Evolutionary conservation across 441 rosid species (phyloP).

Genomic region (Kokia cookei): DNA sequence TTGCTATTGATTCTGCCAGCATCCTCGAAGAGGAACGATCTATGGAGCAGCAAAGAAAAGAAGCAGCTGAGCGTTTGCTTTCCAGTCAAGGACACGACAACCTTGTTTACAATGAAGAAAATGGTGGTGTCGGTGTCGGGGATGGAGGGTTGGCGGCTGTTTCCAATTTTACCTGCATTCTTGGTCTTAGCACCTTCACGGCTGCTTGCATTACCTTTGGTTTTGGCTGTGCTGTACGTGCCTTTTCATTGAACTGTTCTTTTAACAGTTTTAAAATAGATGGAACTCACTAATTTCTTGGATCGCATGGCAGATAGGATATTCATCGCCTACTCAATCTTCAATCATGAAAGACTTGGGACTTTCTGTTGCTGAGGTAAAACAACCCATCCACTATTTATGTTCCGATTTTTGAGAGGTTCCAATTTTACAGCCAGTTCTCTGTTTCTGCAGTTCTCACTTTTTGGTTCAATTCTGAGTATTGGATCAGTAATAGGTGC

Average conservation of each 20-base stretch:
- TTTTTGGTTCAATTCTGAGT: constrained; percentile 29
- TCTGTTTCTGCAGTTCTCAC: constrained; percentile 22
- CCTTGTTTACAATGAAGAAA: background rate
- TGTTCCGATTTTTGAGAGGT: too few relatives aligned
- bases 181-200: constrained; percentile 40
- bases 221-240: constrained; percentile 27
- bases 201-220: constrained; percentile 42
- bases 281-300: background rate
- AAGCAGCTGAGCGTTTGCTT: background rate
- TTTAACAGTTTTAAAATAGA: background rate
- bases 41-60: constrained; percentile 2
- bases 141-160: background rate
- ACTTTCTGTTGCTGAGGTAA: constrained; percentile 34
- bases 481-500: constrained; percentile 35
- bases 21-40: background rate
- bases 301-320: constrained; percentile 28
- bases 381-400: background rate
- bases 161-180: constrained; percentile 21
- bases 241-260: background rate
- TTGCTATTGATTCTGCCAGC: background rate
- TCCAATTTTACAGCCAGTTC: too few relatives aligned
- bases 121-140: background rate
- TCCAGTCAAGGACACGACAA: background rate
- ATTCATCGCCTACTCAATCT: constrained; percentile 40
- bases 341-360: constrained; percentile 42